Evolutionary conservation across 1,284 basidiomycete species (phyloP), one percentile per base, ranked within the genome.

Genomic region (Apiotrichum mycotoxinovorans): DNA sequence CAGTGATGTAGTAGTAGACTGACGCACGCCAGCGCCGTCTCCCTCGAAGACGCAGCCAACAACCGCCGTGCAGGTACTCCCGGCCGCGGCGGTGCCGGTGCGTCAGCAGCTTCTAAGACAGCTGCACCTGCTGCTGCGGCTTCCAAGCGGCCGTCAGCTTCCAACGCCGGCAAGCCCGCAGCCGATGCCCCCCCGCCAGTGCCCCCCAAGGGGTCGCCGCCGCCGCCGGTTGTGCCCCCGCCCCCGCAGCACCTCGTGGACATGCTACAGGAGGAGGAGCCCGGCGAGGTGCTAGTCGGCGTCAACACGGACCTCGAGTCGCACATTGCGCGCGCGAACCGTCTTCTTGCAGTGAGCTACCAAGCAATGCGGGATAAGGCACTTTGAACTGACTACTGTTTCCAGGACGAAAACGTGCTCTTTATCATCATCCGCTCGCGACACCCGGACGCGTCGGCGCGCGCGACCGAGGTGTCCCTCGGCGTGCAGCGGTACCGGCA

Each of bases 211-310:
- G 9, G 9, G 10, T 41, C 30, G 3, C 48, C 48, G 1, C 49
- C 49, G 22, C 20, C 37, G 8, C 33, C 33, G 4, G 34, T 45
- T 34, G 34, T 35, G 23, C 22, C 33, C 10, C 33, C 18, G 17
- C 44, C 30, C 17, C n/a, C 44, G 44, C 44, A 22, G 33, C 33
- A 35, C 20, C 30, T 48, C n/a, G 7, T 48, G 30, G 33, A 35
- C 43, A 35, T 30, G 46, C 34, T 48, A 20, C 46, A 48, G 46
- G 33, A 72, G 66, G 70, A 74, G 53, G 67, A 75, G 43, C 66
- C 68, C 4, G 76, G 76, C 60, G 76, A 78, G 59, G 69, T 78
- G 30, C 49, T 73, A 3, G 72, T 78, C 4, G 66, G 69, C 11
- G 53, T 61, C 25, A 50, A 63, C 40, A 70, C 69, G 4, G 62